phyloP scores from a whole-genome alignment of 257 asterid genomes.

The Solanum tarijense region DNA sequence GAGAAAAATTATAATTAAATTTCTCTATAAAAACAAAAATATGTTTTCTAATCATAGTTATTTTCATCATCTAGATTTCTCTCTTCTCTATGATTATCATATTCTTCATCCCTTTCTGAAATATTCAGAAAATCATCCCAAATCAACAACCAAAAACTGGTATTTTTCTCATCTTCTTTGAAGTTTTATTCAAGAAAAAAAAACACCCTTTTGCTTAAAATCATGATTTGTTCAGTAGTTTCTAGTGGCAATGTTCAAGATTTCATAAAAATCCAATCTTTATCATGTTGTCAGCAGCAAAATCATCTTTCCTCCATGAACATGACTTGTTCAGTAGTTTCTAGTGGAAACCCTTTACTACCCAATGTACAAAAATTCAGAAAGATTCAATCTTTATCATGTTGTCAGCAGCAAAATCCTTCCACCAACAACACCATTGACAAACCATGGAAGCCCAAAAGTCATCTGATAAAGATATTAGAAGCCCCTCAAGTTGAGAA shows the following conservation, averaged over 20 bases:
- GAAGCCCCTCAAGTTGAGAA: conserved; percentile 20
- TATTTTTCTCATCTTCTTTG: neutral
- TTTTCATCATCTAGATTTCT: conserved; percentile 10
- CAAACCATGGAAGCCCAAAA: conserved; percentile 16
- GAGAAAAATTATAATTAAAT: neutral
- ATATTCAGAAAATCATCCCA: neutral
- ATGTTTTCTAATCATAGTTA: neutral
- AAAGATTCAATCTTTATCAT: conserved; percentile 7
- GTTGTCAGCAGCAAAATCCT: conserved; percentile 18
- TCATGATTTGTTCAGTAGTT: conserved; percentile 31
- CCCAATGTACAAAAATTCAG: conserved; percentile 5
- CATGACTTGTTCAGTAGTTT: conserved; percentile 20
- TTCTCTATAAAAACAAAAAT: neutral
- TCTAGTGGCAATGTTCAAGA: conserved; percentile 7
- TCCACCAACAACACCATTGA: conserved; percentile 10
- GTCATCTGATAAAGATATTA: conserved; percentile 6
- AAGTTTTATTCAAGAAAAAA: neutral
- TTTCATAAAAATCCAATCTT: conserved; percentile 1
- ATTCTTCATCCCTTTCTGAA: neutral
- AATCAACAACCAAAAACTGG: neutral
- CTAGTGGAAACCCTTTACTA: conserved; percentile 11
- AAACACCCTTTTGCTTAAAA: neutral
- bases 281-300: conserved; percentile 15
- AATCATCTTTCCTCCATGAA: conserved; percentile 9
- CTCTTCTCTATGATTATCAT: neutral